Evolutionary conservation across 2,329 filamentous ascomycete genomes (phyloP), one percentile per base, ranked within the genome.

Genomic region (Colletotrichum eleusines): DNA sequence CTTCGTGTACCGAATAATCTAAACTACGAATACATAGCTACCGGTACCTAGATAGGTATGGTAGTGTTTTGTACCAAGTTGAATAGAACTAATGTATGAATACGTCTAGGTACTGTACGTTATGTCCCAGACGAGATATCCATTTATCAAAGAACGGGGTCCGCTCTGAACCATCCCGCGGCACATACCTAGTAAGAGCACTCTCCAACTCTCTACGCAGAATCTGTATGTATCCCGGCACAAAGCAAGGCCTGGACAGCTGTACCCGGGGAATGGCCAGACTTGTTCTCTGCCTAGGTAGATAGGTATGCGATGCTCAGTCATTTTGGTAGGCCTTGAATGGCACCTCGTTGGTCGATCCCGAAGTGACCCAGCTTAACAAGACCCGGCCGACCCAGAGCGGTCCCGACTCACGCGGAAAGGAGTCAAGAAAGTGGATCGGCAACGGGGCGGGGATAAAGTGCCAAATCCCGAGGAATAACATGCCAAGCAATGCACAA

Each of bases 401-500:
- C 50, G 63, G 58, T 62, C 12, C 50, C 67, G 63, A 61, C 48
- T 55, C 57, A 18, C 50, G 44, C 33, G 20, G 42, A 20, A n/a
- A 40, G 40, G 31, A 54, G 26, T 2, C 16, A 26, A 51, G 48
- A 20, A 20, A 51, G n/a, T 26, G 44, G 16, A 48, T 40, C 18
- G 63, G 53, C 42, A 58, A 46, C 57, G 58, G 33, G 58, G 33
- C 58, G 16, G 23, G 46, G 40, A 48, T 20, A 63, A 28, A 5
- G 20, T 12, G 23, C 9, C 9, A 9, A 53, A 33, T 5, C 28
- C 50, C 33, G 4, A 20, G 28, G 23, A 51, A 18, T 20, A 42
- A n/a, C 23, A 28, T 42, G 5, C 31, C 57, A 35, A 33, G 68
- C 64, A 68, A 59, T 63, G 38, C 59, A 26, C n/a, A n/a, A n/a